These are phyloP conservation scores for Diplotaxis tenuifolia DNA, from an alignment of 345 rosid genomes.

Conservation along the genomic window DNA sequence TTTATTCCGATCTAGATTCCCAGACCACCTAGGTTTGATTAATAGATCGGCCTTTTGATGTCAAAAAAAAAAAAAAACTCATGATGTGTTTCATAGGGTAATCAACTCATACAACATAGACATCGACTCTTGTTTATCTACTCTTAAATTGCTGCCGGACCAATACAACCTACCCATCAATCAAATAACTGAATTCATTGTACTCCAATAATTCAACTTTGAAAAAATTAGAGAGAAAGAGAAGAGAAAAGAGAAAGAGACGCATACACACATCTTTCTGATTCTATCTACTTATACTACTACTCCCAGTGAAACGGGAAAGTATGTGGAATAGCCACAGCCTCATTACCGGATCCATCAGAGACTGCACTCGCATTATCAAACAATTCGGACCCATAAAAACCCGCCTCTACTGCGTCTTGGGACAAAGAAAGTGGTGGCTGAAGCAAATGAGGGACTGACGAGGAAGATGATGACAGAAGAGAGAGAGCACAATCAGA, in stretches of 20 bases:
- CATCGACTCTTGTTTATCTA: too few species aligned
- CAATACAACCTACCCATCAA: constrained; percentile 9
- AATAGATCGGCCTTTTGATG: too few species aligned
- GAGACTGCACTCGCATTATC: constrained; percentile 37
- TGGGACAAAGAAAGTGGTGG: constrained; percentile 30
- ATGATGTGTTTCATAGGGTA: too few species aligned
- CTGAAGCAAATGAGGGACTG: constrained; percentile 38
- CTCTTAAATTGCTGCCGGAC: background rate
- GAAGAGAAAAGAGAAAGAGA: constrained; percentile 10
- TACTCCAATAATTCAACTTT: constrained; percentile 5
- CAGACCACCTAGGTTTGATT: too few species aligned
- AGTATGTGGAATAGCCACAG: constrained; percentile 41
- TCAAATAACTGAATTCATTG: background rate
- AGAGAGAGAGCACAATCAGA: constrained; percentile 94
- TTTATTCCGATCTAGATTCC: too few species aligned
- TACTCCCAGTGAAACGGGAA: constrained; percentile 72
- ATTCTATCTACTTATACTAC: constrained; percentile 20
- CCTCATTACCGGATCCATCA: constrained; percentile 42
- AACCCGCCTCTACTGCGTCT: constrained; percentile 41
- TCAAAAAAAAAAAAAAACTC: too few species aligned
- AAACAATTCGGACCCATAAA: constrained; percentile 43
- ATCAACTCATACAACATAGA: too few species aligned
- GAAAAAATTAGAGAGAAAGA: constrained; percentile 15
- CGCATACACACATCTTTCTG: constrained; percentile 2
- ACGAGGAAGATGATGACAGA: constrained; percentile 55